Evolutionary conservation across 208 protist species (phyloP), one percentile per base, ranked within the genome.

Genomic region (Trypanosoma scelopori): DNA sequence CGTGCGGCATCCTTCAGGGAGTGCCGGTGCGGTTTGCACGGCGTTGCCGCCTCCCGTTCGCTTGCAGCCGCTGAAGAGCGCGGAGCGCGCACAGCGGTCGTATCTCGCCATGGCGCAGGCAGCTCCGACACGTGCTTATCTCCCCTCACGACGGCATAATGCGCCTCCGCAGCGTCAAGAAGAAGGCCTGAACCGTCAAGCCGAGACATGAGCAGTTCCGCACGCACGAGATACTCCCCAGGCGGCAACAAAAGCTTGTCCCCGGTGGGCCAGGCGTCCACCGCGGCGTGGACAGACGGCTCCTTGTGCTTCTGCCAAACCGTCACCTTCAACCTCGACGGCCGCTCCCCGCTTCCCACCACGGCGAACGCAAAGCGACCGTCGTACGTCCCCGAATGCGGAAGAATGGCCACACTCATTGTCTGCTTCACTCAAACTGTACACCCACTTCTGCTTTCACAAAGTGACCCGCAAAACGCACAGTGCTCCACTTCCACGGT

Each of bases 301-400:
- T 56, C 56, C 9, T 57, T 1, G 35, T 22, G 49, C 48, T 55
- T 25, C 3, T 67, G 49, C 5, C n/a, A 32, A 39, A 67, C 49
- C 13, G 61, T 58, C 9, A 67, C 61, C 15, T 57, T 52, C 5
- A 67, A 50, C 39, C 57, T 57, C 18, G 50, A 50, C 32, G 11
- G 32, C 47, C 57, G 1, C 50, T 20, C 46, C 25, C 37, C 61
- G n/a, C 23, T 39, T 25, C 27, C 56, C 1, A 67, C 61, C 45
- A 67, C 61, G 16, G 61, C 61, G 47, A 67, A 57, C 39, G 55
- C 61, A 49, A 67, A 57, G 23, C 49, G 39, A 5, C 61, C 61
- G 39, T 57, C 41, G 50, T 67, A 67, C 20, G 28, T 65, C 3
- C 60, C 60, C 15, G 60, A 65, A n/a, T 47, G 47, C 3, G 60